These are phyloP conservation scores for Magnolia changhungtana DNA, from an alignment of 164 flowering plant species.

Conservation along the genomic window DNA sequence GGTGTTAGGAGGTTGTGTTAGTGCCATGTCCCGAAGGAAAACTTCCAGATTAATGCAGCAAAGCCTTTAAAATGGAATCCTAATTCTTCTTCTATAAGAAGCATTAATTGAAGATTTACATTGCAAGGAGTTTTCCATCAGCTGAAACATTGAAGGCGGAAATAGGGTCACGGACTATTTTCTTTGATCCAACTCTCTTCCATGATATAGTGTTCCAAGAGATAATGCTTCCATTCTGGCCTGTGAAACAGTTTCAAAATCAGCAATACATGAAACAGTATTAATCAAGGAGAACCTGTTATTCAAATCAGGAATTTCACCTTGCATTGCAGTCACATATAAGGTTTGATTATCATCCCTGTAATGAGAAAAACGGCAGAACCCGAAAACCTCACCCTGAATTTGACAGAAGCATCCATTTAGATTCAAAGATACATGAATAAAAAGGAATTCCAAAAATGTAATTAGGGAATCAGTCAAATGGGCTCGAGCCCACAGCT, in stretches of 20 bases:
- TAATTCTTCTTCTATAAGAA: background rate
- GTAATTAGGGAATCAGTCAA: too few species aligned
- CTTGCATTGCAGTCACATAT: constrained; percentile 59
- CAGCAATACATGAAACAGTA: constrained; percentile 8
- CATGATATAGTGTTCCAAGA: constrained; percentile 70
- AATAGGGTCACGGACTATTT: constrained; percentile 51
- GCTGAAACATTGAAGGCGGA: constrained; percentile 74
- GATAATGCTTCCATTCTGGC: constrained; percentile 57
- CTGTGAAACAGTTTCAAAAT: constrained; percentile 29
- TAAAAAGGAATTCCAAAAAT: too few species aligned
- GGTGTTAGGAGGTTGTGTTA: too few species aligned
- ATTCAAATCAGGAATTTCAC: constrained; percentile 27
- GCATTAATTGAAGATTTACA: constrained; percentile 39
- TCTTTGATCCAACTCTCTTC: constrained; percentile 60
- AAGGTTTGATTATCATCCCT: constrained; percentile 41
- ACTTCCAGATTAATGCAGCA: too few species aligned
- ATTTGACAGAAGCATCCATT: constrained; percentile 2
- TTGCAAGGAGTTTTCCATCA: constrained; percentile 76
- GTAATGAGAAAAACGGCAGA: constrained; percentile 66
- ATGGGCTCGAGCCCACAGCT: too few species aligned
- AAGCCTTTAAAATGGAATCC: background rate
- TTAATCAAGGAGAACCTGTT: background rate
- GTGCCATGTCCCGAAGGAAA: too few species aligned
- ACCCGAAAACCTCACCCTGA: constrained; percentile 78
- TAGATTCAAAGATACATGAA: background rate